Percentiles rank a stretch among this genome's conserved stretches.
These are phyloP conservation scores for Scenedesmus sp. DNA, from an alignment of 163 green algal species.

Conservation along the genomic window DNA sequence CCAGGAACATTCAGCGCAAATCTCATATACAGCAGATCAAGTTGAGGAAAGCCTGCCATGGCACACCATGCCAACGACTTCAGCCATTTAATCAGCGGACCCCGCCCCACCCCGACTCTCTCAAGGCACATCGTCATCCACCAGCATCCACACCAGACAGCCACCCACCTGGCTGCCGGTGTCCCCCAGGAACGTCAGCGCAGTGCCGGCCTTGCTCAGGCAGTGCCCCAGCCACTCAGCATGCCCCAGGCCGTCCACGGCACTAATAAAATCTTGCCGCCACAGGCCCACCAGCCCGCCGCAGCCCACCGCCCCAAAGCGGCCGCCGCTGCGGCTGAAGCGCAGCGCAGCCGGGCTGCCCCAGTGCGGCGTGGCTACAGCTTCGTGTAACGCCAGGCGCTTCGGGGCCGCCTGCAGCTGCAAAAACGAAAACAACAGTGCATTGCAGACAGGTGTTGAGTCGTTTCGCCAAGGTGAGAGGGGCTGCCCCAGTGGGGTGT, in stretches of 20 bases:
- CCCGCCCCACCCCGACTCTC: no score
- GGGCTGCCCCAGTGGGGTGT: constrained; percentile 55
- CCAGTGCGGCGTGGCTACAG: constrained; percentile 58
- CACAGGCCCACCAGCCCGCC: constrained; percentile 83
- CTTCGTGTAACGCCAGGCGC: constrained; percentile 31
- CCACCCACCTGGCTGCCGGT: constrained; percentile 74
- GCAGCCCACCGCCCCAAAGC: constrained; percentile 83
- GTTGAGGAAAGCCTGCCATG: no score
- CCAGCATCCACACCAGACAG: neutral
- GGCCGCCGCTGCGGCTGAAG: constrained; percentile 75
- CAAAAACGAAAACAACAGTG: neutral
- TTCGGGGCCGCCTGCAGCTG: neutral
- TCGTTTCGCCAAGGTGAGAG: no score
- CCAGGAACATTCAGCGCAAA: neutral
- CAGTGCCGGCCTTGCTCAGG: constrained; percentile 60
- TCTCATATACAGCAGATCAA: neutral
- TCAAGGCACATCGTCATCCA: neutral
- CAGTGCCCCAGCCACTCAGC: constrained; percentile 85
- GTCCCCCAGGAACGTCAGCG: constrained; percentile 74
- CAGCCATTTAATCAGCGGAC: no score
- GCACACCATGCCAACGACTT: no score
- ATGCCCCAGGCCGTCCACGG: constrained; percentile 70
- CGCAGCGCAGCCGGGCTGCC: constrained; percentile 58
- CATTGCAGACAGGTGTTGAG: no score
- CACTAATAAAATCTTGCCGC: constrained; percentile 71